These are phyloP conservation scores for Mortierella sp. DNA, from an alignment of 371 early-diverging fungal species.

Conservation along the genomic window DNA sequence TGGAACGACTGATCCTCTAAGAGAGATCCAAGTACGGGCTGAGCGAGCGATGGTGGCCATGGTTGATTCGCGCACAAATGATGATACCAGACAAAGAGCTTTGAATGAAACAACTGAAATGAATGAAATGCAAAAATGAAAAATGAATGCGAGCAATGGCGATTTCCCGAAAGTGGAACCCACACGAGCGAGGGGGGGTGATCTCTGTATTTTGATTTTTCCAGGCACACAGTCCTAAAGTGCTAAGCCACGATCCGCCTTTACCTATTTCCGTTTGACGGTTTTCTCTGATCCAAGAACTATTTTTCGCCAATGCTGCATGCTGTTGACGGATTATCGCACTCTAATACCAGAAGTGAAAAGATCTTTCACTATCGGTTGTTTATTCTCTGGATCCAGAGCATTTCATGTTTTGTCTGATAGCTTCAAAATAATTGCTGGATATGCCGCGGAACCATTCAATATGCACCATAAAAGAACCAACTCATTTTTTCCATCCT, in stretches of 20 bases:
- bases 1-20: conserved; percentile 18
- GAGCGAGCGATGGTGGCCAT: conserved; percentile 33
- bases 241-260: conserved; percentile 5
- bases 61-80: conserved; percentile 5
- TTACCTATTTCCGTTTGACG: too few species aligned
- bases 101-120: neutral
- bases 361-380: too few species aligned
- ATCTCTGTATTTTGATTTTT: conserved; percentile 8
- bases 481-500: too few species aligned
- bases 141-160: neutral
- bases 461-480: too few species aligned
- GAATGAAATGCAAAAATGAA: neutral
- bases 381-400: too few species aligned
- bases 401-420: too few species aligned
- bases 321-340: too few species aligned
- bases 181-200: conserved; percentile 6
- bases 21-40: conserved; percentile 9
- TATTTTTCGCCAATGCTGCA: too few species aligned
- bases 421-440: too few species aligned
- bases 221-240: conserved; percentile 3
- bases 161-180: conserved; percentile 1
- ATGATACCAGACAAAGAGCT: neutral
- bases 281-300: too few species aligned
- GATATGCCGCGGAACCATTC: too few species aligned
- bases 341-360: too few species aligned